Evolutionary conservation across 2,329 filamentous ascomycete genomes (phyloP).

Genomic region (Orbilia ellipsospora): DNA sequence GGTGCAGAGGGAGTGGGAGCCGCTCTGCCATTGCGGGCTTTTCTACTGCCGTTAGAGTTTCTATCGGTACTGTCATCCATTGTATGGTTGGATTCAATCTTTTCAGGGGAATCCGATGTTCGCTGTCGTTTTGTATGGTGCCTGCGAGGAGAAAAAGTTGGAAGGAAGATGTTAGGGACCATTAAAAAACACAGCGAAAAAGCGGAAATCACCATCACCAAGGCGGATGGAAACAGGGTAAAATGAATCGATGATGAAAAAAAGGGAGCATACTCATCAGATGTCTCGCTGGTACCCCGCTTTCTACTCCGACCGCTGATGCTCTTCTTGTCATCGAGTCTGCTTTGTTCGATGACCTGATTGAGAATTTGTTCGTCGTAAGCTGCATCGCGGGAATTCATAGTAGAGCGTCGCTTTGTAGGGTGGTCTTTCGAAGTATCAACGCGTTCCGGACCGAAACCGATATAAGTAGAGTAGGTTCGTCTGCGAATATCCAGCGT

Average conservation of each 20-base stretch:
- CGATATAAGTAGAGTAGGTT: slow-evolving; percentile 74
- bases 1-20: slow-evolving; percentile 58
- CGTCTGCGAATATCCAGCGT: slow-evolving; percentile 65
- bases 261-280: slow-evolving; percentile 78
- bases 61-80: slow-evolving; percentile 73
- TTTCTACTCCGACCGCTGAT: slow-evolving; percentile 76
- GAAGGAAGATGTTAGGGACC: slow-evolving; percentile 57
- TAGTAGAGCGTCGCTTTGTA: slow-evolving; percentile 89
- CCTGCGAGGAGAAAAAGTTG: slow-evolving; percentile 19
- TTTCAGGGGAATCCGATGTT: slow-evolving; percentile 78
- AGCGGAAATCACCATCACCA: slow-evolving; percentile 23
- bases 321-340: slow-evolving; percentile 76
- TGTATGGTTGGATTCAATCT: slow-evolving; percentile 71
- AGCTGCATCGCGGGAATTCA: slow-evolving; percentile 94
- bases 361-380: slow-evolving; percentile 95
- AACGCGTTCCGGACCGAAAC: slow-evolving; percentile 47
- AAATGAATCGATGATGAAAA: too few species aligned
- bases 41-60: slow-evolving; percentile 69
- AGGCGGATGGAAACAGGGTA: not conserved
- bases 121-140: slow-evolving; percentile 77
- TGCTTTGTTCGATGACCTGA: slow-evolving; percentile 93
- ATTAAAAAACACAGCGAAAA: slow-evolving; percentile 23
- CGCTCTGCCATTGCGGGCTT: slow-evolving; percentile 66
- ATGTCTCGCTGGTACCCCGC: slow-evolving; percentile 84
- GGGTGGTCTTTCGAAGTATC: slow-evolving; percentile 63